These are phyloP conservation scores for Epichloe gansuensis DNA, from an alignment of 2,329 filamentous ascomycete genomes.

Conservation along the genomic window DNA sequence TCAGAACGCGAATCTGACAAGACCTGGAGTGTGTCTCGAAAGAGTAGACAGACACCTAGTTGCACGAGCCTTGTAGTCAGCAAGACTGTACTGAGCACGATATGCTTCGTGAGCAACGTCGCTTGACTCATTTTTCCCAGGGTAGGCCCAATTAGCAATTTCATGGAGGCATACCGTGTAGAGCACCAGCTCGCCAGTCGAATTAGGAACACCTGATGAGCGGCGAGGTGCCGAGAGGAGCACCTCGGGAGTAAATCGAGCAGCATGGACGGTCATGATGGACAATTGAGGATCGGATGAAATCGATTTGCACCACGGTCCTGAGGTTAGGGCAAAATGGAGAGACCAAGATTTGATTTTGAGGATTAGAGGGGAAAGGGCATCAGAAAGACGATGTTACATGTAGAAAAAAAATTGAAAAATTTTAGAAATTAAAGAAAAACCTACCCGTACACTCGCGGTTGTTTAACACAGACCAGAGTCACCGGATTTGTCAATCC, in stretches of 20 bases:
- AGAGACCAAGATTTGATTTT: background rate
- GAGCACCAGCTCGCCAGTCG: constrained; percentile 48
- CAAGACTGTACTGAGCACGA: background rate
- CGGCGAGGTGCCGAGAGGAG: constrained; percentile 64
- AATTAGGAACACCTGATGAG: constrained; percentile 57
- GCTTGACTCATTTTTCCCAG: background rate
- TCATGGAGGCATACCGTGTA: constrained; percentile 39
- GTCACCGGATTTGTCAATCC: too few species aligned
- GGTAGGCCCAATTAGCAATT: too few species aligned
- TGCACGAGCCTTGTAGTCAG: background rate
- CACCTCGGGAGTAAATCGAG: constrained; percentile 64
- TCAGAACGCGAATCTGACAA: constrained; percentile 56
- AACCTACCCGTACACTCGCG: too few species aligned
- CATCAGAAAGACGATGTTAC: background rate
- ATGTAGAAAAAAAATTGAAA: background rate
- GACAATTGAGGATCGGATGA: background rate
- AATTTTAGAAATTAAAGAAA: too few species aligned
- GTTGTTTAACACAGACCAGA: too few species aligned
- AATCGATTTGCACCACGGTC: background rate
- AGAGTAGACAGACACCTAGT: constrained; percentile 57
- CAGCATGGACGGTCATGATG: constrained; percentile 55
- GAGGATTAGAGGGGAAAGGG: background rate
- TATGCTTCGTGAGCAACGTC: background rate
- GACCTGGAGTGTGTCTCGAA: constrained; percentile 62
- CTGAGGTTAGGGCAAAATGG: background rate